A percentile compares a stretch with the other conserved stretches of the same genome.
These are phyloP conservation scores for Geoglossum cookeanum DNA, from an alignment of 2,329 filamentous ascomycete genomes.

Conservation along the genomic window DNA sequence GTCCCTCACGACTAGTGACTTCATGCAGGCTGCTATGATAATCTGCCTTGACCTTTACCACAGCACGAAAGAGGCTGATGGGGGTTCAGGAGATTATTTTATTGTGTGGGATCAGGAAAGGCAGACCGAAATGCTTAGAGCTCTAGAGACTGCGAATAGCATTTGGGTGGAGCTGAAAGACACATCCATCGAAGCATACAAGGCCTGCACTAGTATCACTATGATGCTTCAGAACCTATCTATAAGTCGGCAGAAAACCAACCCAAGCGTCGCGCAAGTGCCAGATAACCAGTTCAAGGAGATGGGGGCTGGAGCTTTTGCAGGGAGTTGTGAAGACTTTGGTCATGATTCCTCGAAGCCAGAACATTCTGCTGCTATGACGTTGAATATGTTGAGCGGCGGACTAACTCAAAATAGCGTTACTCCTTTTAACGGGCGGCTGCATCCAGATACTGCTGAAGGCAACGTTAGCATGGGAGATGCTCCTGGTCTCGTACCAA, in stretches of 20 bases:
- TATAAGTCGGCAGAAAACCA: background rate
- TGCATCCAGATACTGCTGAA: background rate
- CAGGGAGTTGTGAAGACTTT: conserved; percentile 8
- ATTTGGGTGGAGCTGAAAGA: conserved; percentile 71
- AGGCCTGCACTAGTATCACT: conserved; percentile 61
- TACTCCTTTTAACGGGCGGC: conserved; percentile 12
- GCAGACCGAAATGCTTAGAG: conserved; percentile 54
- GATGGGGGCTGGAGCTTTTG: background rate
- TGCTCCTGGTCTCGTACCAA: background rate
- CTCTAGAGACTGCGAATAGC: conserved; percentile 49
- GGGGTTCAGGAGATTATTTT: conserved; percentile 17
- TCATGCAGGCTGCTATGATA: conserved; percentile 69
- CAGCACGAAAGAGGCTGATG: conserved; percentile 22
- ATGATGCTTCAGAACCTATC: conserved; percentile 56
- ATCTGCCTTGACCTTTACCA: conserved; percentile 63
- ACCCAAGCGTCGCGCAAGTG: background rate
- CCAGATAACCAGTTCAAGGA: background rate
- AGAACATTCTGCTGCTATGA: conserved; percentile 48
- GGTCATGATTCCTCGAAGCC: conserved; percentile 35
- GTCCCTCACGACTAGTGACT: conserved; percentile 66
- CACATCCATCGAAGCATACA: conserved; percentile 73
- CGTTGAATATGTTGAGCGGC: conserved; percentile 46
- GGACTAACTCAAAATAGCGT: conserved; percentile 32
- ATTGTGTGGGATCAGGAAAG: conserved; percentile 27
- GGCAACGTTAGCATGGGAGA: background rate